Conservation (phyloP, 352 stramenopile species). For the Blastocystis sp. region DNA sequence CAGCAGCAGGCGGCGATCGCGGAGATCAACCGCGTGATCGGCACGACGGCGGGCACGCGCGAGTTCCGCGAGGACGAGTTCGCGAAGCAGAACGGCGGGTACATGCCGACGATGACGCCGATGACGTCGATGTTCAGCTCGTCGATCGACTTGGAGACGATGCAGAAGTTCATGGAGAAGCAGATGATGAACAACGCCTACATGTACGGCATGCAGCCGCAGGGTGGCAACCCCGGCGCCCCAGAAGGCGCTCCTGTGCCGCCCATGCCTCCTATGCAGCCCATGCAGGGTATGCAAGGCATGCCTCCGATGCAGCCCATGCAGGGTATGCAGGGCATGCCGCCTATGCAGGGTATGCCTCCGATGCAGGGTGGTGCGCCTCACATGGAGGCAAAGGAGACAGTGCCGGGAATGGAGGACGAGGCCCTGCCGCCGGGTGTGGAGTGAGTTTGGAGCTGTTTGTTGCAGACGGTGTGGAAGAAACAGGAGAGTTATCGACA, state of each 20-base stretch:
- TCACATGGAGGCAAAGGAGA: neutral
- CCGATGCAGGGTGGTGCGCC: neutral
- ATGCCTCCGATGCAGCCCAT: neutral
- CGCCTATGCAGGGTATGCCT: neutral
- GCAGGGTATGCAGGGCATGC: neutral
- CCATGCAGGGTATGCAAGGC: neutral
- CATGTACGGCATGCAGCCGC: slow-evolving; percentile 8
- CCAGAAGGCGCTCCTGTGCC: neutral
- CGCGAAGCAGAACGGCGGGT: neutral
- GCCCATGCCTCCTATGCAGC: neutral
- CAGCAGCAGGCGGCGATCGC: slow-evolving; percentile 20
- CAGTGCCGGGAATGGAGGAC: neutral
- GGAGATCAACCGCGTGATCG: slow-evolving; percentile 52
- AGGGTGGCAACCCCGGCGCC: neutral
- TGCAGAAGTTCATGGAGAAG: slow-evolving; percentile 52
- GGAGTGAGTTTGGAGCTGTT: neutral
- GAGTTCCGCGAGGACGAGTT: slow-evolving; percentile 58
- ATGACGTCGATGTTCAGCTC: slow-evolving; percentile 46
- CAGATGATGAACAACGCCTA: slow-evolving; percentile 34
- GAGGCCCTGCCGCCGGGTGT: slow-evolving; percentile 36
- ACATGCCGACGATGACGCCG: neutral
- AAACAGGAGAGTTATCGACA: neutral
- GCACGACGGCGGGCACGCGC: slow-evolving; percentile 26
- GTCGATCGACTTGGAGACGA: slow-evolving; percentile 38
- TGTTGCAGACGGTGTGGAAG: neutral